Conservation (phyloP, 2,329 filamentous ascomycete genomes). For the Rosellinia necatrix region DNA sequence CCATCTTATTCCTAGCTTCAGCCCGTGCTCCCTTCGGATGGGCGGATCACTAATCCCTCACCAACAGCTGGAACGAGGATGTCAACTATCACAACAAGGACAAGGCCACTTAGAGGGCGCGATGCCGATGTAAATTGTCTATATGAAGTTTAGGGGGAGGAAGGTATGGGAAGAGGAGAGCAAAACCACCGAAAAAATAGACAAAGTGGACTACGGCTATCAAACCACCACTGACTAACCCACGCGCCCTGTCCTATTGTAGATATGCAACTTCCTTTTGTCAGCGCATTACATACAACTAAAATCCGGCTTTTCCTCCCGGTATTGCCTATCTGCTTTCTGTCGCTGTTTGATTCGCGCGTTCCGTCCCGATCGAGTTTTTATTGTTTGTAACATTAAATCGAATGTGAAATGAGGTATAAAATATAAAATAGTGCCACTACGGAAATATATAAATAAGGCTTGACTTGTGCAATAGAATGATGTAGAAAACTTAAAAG, state of each 20-base stretch:
- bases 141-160: background rate
- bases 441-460: too few relatives aligned
- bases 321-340: background rate
- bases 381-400: background rate
- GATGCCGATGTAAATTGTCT: too few relatives aligned
- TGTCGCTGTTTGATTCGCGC: background rate
- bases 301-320: background rate
- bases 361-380: background rate
- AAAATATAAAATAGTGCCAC: too few relatives aligned
- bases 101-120: constrained; percentile 66
- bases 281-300: constrained; percentile 19
- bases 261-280: constrained; percentile 28
- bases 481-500: too few relatives aligned
- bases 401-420: too few relatives aligned
- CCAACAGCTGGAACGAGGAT: constrained; percentile 81
- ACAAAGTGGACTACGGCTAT: constrained; percentile 20
- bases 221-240: constrained; percentile 10
- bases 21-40: background rate
- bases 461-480: too few relatives aligned
- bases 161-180: background rate
- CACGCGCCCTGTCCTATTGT: constrained; percentile 26
- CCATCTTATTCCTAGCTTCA: background rate
- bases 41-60: constrained; percentile 2
- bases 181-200: constrained; percentile 16
- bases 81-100: constrained; percentile 99